A percentile compares a stretch with the other conserved stretches of the same genome.
Conservation (phyloP, 805 yeast genomes). For the Pichia heedii region DNA sequence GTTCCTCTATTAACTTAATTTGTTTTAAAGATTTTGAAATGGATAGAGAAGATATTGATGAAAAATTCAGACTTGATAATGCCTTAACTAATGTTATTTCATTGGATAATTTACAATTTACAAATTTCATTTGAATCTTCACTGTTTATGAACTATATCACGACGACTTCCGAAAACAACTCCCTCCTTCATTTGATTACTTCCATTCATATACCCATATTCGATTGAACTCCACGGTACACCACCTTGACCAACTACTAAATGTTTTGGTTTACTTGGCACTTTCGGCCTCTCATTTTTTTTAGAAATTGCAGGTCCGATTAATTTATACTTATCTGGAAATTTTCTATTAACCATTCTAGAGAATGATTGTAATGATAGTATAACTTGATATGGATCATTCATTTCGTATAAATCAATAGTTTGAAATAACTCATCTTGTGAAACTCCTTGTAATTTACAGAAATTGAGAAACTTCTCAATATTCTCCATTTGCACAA, state of each 20-base stretch:
- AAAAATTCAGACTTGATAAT: constrained; percentile 19
- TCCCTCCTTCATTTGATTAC: constrained; percentile 43
- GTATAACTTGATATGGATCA: constrained; percentile 74
- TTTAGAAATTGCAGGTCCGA: constrained; percentile 49
- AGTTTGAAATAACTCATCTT: constrained; percentile 76
- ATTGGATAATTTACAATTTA: neutral
- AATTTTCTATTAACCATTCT: constrained; percentile 53
- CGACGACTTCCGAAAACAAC: constrained; percentile 46
- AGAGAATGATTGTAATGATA: constrained; percentile 65
- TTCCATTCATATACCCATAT: constrained; percentile 53
- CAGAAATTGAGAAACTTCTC: constrained; percentile 60
- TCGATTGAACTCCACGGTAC: constrained; percentile 47
- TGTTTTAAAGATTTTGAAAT: constrained; percentile 15
- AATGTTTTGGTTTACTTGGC: constrained; percentile 47
- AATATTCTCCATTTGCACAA: constrained; percentile 79
- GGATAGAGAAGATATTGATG: constrained; percentile 10
- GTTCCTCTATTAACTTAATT: constrained; percentile 19
- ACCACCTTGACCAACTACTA: constrained; percentile 26
- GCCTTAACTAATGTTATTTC: constrained; percentile 17
- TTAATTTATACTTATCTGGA: constrained; percentile 36
- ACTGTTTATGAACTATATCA: constrained; percentile 28
- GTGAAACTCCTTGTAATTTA: constrained; percentile 58
- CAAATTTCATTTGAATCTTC: neutral
- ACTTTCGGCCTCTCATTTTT: constrained; percentile 40
- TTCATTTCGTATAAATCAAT: constrained; percentile 61